Base-by-base conservation (phyloP, 768 basidiomycete species). In the Naganishia antarctica region DNA sequence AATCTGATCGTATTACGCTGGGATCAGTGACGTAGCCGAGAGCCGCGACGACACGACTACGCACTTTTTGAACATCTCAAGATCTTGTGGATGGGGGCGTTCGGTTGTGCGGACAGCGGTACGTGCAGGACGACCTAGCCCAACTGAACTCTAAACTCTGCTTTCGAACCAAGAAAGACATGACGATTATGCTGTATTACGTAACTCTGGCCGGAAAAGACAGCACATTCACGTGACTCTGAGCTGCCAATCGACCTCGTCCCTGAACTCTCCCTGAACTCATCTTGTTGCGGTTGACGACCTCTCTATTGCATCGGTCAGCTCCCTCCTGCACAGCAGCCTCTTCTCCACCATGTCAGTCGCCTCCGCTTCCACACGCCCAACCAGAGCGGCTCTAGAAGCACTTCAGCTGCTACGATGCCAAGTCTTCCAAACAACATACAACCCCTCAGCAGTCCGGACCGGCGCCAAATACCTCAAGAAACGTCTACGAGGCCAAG, bases 401-500 rank as follows among this genome's bases (percentile, higher is more conserved):
- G 53, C 53, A 1, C 53, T 76, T 32, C 68, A 70, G 12, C 68
- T 70, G 31, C 60, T 75, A 51, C 76, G 72, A 9, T 74, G 74
- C 29, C 63, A 67, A 26, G 84, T 97, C 60, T 94, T 97, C 73
- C 84, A 91, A 73, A 94, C 90, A 9, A 81, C 87, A 3, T 91
- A 88, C 79, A 97, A 97, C 78, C 93, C 93, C 0, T 82, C 82
- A 2, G 84, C 83, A 28, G 74, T 84, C 15, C 86, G 93, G 18
- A 92, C 89, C 0, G 94, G 94, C 18, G 87, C 91, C 28, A 97
- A 97, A 80, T 91, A 94, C 80, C 85, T 97, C 48, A 85, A 87
- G 21, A 81, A 83, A 15, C 82, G 87, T 18, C 84, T 97, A 37
- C 84, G 86, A 0, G 94, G 93, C 0, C 91, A 91, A 0, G 83